Evolutionary conservation across 768 basidiomycete species (phyloP), one percentile per base, ranked within the genome.

Genomic region (Tricholoma bakamatsutake): DNA sequence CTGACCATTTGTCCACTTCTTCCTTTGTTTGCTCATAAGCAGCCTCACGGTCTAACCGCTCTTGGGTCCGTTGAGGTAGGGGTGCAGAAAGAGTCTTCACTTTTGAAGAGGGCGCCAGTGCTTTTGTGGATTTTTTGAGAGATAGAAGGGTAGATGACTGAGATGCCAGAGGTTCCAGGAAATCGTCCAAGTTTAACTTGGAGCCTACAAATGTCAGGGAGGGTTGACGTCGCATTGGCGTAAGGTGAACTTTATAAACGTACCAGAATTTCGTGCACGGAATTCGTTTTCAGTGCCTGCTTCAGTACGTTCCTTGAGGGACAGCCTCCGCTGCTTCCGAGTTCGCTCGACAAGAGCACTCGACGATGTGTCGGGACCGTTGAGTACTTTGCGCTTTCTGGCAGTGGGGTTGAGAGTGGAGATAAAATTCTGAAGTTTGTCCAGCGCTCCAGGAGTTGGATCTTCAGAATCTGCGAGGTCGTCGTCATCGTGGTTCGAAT

Each of bases 1-100:
- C 84, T 27, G 82, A 82, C 97, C 96, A 98, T 74, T 96, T 97
- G 59, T 90, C 84, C 2, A 96, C 88, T 68, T 98, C 95, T 59
- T 82, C 80, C 66, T 91, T 93, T 4, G 95, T 98, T 70, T 90
- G 81, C 63, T 94, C 93, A 66, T 96, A 97, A 0, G 96, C 96
- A 7, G 94, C 96, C 66, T 93, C 86, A 49, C 96, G 85, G 61
- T 97, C 93, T 0, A 98, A 73, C 43, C 90, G 86, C 58, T 97
- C 94, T 67, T 97, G 91, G 0, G 87, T 82, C 31, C 93, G 81
- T 18, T 87, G 85, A 8, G 93, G 93, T 0, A 99, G 74, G 0
- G 96, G 96, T 0, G 91, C 92, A 4, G 91, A 73, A 5, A 96
- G 76, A 0, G 87, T 76, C 64, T 86, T 87, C 34, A 69, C 80